These are phyloP conservation scores for Fraxinus excelsior DNA, from an alignment of 257 asterid genomes.

Conservation along the genomic window DNA sequence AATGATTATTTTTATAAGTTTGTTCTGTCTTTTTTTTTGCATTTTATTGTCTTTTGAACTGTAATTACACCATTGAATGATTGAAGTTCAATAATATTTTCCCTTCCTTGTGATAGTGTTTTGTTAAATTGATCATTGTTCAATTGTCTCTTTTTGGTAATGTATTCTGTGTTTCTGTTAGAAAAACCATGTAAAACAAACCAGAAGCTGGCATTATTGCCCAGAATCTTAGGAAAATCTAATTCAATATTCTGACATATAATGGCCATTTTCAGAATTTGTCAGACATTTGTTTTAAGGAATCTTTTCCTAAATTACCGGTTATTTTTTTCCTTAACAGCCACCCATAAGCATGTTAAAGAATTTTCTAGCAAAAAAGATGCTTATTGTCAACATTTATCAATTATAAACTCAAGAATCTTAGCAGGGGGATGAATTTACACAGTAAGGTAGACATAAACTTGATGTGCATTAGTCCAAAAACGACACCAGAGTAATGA, in stretches of 20 bases:
- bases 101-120: neutral
- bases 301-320: conserved; percentile 27
- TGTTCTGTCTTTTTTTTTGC: neutral
- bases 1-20: neutral
- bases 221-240: neutral
- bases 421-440: neutral
- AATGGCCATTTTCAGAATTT: neutral
- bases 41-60: conserved; percentile 15
- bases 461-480: neutral
- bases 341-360: neutral
- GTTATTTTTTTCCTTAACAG: conserved; percentile 7
- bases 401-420: neutral
- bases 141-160: neutral
- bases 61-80: conserved; percentile 21
- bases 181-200: conserved; percentile 7
- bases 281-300: conserved; percentile 19
- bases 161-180: neutral
- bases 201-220: neutral
- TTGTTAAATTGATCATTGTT: neutral
- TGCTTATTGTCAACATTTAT: neutral
- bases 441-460: neutral
- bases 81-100: conserved; percentile 19
- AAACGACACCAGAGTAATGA: neutral
- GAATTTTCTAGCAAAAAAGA: neutral
- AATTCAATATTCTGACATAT: neutral